Base-by-base conservation (phyloP, 2,329 filamentous ascomycete genomes). In the Botrytis galanthina region DNA sequence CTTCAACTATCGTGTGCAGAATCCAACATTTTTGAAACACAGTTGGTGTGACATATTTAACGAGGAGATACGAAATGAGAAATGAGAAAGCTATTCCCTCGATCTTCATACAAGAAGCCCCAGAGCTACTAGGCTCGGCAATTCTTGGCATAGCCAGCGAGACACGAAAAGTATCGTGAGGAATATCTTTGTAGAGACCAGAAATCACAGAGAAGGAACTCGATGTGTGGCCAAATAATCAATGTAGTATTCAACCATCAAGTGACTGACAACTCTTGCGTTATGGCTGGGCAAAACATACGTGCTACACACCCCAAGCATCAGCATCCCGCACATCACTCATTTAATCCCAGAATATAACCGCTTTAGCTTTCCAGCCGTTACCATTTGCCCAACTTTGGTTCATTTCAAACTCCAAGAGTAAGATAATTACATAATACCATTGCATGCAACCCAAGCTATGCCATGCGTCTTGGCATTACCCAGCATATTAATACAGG, bases 401-500 rank as follows among this genome's bases (percentile, higher is more conserved):
- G 26, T 35, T 22, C 39, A 64, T 37, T 4, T 44, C 20, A 12
- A 37, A n/a, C 63, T 29, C 7, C 5, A n/a, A n/a, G 48, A 20
- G 32, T 26, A 6, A 42, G 32, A 37, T 37, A 61, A 26, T 26
- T 8, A 61, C 22, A 62, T 62, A 37, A 42, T 20, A 32, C 3
- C 37, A 44, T 29, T 16, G n/a, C n/a, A 44, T 63, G n/a, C 39
- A 10, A 63, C 26, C 61, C 61, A 63, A 67, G 64, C 32, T 26
- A 39, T 54, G 46, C 64, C 64, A 51, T 51, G 44, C 44, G 35
- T 54, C 64, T 51, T 67, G 64, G 64, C 64, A 35, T 67, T 39
- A 54, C 32, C 10, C 4, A 54, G 64, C 46, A 54, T 29, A 6
- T n/a, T 3, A 39, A 51, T 54, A 39, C 22, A 39, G 32, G 26